Base-by-base conservation (phyloP, 169 alveolate species). In the Babesia ovis region DNA sequence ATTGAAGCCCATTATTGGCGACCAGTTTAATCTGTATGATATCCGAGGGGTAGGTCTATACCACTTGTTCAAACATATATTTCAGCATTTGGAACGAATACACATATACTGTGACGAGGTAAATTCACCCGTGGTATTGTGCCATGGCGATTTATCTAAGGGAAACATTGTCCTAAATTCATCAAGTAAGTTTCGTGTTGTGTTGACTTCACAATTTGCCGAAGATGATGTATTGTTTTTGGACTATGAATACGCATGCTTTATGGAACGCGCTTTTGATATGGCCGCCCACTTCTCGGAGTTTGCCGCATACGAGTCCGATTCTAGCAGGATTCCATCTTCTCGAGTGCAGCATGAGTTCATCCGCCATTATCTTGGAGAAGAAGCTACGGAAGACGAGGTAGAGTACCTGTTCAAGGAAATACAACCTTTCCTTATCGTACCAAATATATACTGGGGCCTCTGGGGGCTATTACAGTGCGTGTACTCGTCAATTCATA, bases 221-320 rank as follows among this genome's bases (percentile, higher is more conserved):
- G 0, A n/a, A 75, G 85, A 29, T 12, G 32, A 67, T 6, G 86
- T 89, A 16, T 39, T 70, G 31, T 84, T 89, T 39, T 79, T 89
- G 31, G 93, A 89, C 59, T 88, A 77, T 35, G 93, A 88, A 53
- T 88, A 88, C 41, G 51, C 90, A 1, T 88, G 93, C 39, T 82
- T 83, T 27, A 84, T 88, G 91, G 93, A 88, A 55, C 61, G 93
- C 6, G 93, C 86, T 4, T 88, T 41, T 35, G 93, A 88, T 69
- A 88, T 88, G 3, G 91, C 93, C 11, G 76, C 76, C 37, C 93
- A 88, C 69, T 76, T 88, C 37, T 72, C 66, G 50, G 93, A 88
- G 46, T 88, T 77, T 76, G 89, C 87, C 22, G 91, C 43, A 0
- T 9, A 61, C 42, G 58, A 84, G 20, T 58, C 85, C n/a, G 85